Evolutionary conservation across 2,329 filamentous ascomycete species (phyloP), one percentile per base, ranked within the genome.

Genomic region (Chaetomium sp.): DNA sequence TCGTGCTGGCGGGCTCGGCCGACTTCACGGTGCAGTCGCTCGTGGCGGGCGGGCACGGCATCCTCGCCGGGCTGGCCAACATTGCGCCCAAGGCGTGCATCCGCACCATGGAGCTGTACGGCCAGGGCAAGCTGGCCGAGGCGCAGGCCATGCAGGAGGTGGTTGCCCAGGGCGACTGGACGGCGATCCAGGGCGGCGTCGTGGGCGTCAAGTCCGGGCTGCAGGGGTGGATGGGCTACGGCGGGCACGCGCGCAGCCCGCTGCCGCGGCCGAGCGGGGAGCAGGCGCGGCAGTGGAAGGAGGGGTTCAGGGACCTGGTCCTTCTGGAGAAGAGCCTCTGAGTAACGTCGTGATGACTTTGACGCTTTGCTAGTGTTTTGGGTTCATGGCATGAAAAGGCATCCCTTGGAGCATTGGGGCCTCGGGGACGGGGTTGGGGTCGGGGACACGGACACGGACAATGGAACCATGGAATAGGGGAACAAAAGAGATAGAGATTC

Each of bases 11-110:
- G 27, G 90, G 90, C 60, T 90, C 87, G 1, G 87, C 89, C 57
- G 90, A 92, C 76, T 91, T 92, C 75, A 84, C 87, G 3, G 79
- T 92, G 54, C 89, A 90, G 72, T 87, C 87, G 0, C 75, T 92
- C 47, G 81, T 89, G 38, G 89, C 83, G 8, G 90, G 89, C 51
- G 89, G 87, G 9, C 86, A 88, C 63, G 90, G 90, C 61, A 85
- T 91, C 71, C 86, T 93, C 63, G 88, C 87, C 29, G 90, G 89
- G 6, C 82, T 91, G 67, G 90, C 85, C 71, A 92, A 92, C 76
- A 83, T 92, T 59, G 84, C 87, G 2, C 90, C 90, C 35, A 87
- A 84, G 72, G 82, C 87, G 13, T 90, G 87, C 75, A 81, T 88
- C 58, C 78, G 82, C 72, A 82, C 88, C 1, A 79, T 88, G 65